phyloP scores from a whole-genome alignment of 345 rosid genomes.

The Eucalyptus camaldulensis region DNA sequence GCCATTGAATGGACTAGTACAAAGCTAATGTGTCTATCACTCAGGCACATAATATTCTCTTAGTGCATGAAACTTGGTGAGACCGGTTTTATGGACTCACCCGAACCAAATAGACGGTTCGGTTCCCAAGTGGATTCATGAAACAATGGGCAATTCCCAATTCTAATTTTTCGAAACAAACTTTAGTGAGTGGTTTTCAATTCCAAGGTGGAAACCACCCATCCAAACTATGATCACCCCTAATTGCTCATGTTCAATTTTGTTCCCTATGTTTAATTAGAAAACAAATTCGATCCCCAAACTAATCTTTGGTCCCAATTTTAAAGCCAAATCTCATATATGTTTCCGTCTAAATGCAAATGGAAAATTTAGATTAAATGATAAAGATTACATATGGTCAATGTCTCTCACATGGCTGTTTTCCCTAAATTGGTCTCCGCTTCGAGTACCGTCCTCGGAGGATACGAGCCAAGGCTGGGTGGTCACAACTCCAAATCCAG shows the following conservation, averaged over 20 bases:
- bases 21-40: no score
- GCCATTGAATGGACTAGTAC: no score
- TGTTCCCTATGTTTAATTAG: background rate
- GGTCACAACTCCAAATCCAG: no score
- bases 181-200: no score
- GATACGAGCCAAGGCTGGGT: background rate
- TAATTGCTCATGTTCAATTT: background rate
- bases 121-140: accelerated
- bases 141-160: no score
- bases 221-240: no score
- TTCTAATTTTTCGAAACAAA: no score
- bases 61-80: no score
- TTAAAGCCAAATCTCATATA: background rate
- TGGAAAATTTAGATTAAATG: background rate
- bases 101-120: accelerated
- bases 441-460: background rate
- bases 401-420: background rate
- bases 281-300: background rate
- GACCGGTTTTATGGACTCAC: no score
- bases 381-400: background rate
- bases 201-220: no score
- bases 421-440: background rate
- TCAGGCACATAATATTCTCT: no score
- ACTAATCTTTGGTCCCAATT: background rate
- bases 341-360: background rate